These are phyloP conservation scores for Madurella mycetomatis DNA, from an alignment of 2,329 filamentous ascomycete genomes.

Conservation along the genomic window DNA sequence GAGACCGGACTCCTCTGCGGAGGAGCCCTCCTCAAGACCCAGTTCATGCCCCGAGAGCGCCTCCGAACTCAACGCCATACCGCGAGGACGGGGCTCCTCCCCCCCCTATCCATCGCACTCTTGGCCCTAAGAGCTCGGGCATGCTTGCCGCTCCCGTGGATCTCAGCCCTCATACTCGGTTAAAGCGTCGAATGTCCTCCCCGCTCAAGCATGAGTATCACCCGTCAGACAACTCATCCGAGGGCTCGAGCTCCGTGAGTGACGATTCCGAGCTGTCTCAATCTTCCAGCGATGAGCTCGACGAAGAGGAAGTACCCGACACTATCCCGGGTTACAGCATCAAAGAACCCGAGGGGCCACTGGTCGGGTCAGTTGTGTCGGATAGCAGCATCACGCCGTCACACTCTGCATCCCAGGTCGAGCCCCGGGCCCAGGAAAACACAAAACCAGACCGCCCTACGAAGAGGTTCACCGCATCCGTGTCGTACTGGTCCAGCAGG, in stretches of 20 bases:
- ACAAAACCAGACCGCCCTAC: constrained; percentile 40
- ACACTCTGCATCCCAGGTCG: constrained; percentile 73
- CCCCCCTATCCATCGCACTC: constrained; percentile 49
- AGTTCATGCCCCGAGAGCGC: constrained; percentile 31
- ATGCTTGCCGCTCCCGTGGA: constrained; percentile 46
- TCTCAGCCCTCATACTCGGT: constrained; percentile 38
- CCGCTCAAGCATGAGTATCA: constrained; percentile 96
- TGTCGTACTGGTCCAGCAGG: constrained; percentile 60
- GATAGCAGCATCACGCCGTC: constrained; percentile 68
- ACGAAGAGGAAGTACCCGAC: constrained; percentile 57
- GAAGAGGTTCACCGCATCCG: constrained; percentile 46
- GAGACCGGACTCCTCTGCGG: constrained; percentile 31
- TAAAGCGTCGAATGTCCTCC: constrained; percentile 76
- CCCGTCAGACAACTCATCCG: constrained; percentile 66
- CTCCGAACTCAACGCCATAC: constrained; percentile 34
- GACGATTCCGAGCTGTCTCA: constrained; percentile 52
- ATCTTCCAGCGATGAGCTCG: constrained; percentile 52
- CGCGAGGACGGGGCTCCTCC: constrained; percentile 54
- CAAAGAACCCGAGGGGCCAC: constrained; percentile 35
- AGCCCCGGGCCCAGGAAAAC: constrained; percentile 48
- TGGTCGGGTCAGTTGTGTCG: constrained; percentile 41
- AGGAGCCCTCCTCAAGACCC: constrained; percentile 39
- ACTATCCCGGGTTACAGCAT: constrained; percentile 57
- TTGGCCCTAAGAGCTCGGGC: constrained; percentile 37
- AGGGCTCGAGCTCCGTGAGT: constrained; percentile 54